Base-by-base conservation (phyloP, 2,329 filamentous ascomycete species). In the Epichloe aotearoae region DNA sequence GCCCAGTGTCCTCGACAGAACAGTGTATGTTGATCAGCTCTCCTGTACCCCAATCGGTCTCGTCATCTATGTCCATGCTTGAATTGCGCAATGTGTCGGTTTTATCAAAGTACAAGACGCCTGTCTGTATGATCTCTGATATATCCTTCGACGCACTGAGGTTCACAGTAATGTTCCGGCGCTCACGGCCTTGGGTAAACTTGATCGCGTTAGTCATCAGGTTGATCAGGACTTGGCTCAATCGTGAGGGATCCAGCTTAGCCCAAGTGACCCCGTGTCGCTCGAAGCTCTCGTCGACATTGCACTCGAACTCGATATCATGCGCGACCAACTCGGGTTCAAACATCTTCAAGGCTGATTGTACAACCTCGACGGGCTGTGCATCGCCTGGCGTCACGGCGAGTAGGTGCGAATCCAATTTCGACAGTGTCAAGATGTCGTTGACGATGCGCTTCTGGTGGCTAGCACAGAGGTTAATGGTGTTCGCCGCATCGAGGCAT, bases 151-250 rank as follows among this genome's bases (percentile, higher is more conserved):
- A 84, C 1, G 82, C 84, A 39, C 77, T 79, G 3, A 89, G 69
- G 1, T 75, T 79, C 20, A 89, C 78, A 6, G 73, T 73, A 55
- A 89, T 88, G 3, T 66, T 65, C 15, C 77, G 70, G 49, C 67
- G 74, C 46, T 77, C 74, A 48, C 82, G 77, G 0, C 77, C 77
- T 55, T 81, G 78, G 0, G 78, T 80, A 52, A 82, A 82, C 57
- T 82, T 82, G 64, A 83, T 79, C 33, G 79, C 79, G 55, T 83
- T 83, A 37, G 77, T 81, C 63, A 86, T 81, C 14, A 90, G 70
- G 59, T 90, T 89, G 62, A 89, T 88, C 40, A 89, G 66, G 2
- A 89, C 80, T 61, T 89, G 86, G 42, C 84, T 73, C 15, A 89
- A 73, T 39, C 86, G 75, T 3, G 84, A 87, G 6, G 86, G 86